phyloP scores from a whole-genome alignment of 1,139 yeast species.

The Kodamaea anthophila region DNA sequence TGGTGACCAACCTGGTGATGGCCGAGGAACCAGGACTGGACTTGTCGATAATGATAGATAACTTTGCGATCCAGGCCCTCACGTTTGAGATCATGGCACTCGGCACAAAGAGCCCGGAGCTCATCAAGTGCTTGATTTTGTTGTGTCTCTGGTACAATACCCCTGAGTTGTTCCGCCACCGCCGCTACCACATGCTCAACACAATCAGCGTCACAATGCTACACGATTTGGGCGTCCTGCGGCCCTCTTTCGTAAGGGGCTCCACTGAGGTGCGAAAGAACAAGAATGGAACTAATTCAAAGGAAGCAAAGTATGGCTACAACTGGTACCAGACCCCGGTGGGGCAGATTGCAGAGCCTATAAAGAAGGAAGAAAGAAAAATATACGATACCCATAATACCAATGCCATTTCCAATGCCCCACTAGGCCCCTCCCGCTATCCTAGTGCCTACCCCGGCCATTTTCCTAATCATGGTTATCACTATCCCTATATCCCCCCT shows the following conservation, averaged over 20 bases:
- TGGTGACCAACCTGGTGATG: conserved; percentile 47
- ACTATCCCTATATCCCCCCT: background rate
- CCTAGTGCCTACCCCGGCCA: no score
- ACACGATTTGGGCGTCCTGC: conserved; percentile 64
- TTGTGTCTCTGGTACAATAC: conserved; percentile 77
- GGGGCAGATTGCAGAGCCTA: background rate
- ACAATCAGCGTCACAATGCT: conserved; percentile 63
- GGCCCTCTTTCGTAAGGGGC: conserved; percentile 3
- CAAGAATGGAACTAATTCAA: conserved; percentile 1
- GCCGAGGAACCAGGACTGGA: conserved; percentile 24
- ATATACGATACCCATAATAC: background rate
- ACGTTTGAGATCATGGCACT: conserved; percentile 58
- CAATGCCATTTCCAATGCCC: background rate
- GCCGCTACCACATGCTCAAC: conserved; percentile 68
- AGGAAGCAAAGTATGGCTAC: no score
- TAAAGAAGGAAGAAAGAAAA: no score
- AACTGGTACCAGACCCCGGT: background rate
- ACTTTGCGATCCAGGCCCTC: conserved; percentile 51
- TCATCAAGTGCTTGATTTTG: conserved; percentile 56
- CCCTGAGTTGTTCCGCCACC: conserved; percentile 73
- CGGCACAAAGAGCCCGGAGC: conserved; percentile 69
- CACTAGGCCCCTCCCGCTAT: background rate
- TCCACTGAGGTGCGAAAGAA: background rate
- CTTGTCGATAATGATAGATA: conserved; percentile 43
- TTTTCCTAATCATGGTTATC: no score